These are phyloP conservation scores for Boletus tylopilopsis DNA, from an alignment of 768 basidiomycete genomes.

Conservation along the genomic window DNA sequence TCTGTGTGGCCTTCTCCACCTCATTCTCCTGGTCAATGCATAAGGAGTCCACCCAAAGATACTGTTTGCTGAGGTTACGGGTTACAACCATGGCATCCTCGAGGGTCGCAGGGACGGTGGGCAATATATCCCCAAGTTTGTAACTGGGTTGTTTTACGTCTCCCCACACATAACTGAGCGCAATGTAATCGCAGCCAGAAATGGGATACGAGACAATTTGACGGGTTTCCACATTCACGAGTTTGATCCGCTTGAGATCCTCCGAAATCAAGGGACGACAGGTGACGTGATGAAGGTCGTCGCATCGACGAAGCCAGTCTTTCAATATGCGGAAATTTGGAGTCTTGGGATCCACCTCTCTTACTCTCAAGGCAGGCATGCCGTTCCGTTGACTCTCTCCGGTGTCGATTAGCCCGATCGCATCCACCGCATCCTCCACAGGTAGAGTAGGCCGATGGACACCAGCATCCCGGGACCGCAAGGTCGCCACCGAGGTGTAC, in stretches of 20 bases:
- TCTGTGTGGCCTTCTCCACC: conserved; percentile 16
- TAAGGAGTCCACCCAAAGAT: conserved; percentile 24
- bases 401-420: conserved; percentile 2
- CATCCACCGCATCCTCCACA: conserved; percentile 3
- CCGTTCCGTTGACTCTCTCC: not conserved
- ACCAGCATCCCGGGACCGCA: too few species aligned
- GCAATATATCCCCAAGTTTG: not conserved
- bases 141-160: conserved; percentile 1
- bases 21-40: conserved; percentile 24
- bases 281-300: conserved; percentile 5
- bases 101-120: conserved; percentile 12
- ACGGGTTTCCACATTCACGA: conserved; percentile 8
- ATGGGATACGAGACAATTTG: conserved; percentile 8
- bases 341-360: not conserved
- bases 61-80: conserved; percentile 18
- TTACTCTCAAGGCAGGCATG: conserved; percentile 6
- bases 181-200: conserved; percentile 15
- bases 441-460: not conserved
- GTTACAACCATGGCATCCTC: conserved; percentile 17
- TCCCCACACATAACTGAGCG: conserved; percentile 21
- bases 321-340: conserved; percentile 4
- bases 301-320: conserved; percentile 6
- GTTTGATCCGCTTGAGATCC: conserved; percentile 2
- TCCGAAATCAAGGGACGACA: conserved; percentile 7
- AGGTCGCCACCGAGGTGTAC: not conserved